These are phyloP conservation scores for Isoetes taiwanensis DNA, from an alignment of 75 land plant genomes.

Conservation along the genomic window DNA sequence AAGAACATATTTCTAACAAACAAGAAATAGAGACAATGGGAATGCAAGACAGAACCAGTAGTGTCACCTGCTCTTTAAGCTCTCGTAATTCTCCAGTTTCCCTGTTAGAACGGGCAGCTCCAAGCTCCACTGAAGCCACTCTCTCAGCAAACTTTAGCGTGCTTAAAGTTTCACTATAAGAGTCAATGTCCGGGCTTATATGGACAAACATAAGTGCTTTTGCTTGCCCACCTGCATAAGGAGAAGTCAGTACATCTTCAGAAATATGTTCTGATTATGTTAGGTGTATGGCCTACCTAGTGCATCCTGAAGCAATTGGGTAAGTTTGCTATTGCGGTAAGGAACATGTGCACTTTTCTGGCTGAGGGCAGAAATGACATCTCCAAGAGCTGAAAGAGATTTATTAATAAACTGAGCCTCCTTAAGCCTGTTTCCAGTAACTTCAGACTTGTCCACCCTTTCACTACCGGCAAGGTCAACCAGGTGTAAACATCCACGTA, in stretches of 20 bases:
- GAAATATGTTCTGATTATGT: too few relatives aligned
- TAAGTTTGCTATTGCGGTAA: conserved; percentile 71
- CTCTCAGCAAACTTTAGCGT: conserved; percentile 17
- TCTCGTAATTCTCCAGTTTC: conserved; percentile 10
- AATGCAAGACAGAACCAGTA: too few relatives aligned
- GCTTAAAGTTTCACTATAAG: conserved; percentile 14
- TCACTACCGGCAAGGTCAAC: conserved; percentile 96
- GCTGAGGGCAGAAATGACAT: conserved; percentile 70
- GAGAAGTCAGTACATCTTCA: too few relatives aligned
- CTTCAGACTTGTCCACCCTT: conserved; percentile 72
- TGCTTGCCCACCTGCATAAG: conserved; percentile 22
- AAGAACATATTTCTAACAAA: too few relatives aligned
- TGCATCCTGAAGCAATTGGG: conserved; percentile 71
- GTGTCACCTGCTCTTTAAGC: conserved; percentile 15
- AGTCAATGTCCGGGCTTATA: conserved; percentile 12
- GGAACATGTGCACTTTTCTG: conserved; percentile 69
- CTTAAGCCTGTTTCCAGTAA: conserved; percentile 73
- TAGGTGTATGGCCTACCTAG: conserved; percentile 33
- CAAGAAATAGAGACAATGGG: too few relatives aligned
- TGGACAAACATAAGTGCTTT: conserved; percentile 18
- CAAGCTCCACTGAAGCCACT: conserved; percentile 16
- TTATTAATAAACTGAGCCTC: conserved; percentile 80
- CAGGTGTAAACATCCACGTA: conserved; percentile 74
- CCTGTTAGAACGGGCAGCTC: conserved; percentile 11
- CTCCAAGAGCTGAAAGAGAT: conserved; percentile 78